Percentiles rank a stretch among this genome's conserved stretches.
Conservation (phyloP, 139 green algal species). For the Astrephomene gubernaculifera region DNA sequence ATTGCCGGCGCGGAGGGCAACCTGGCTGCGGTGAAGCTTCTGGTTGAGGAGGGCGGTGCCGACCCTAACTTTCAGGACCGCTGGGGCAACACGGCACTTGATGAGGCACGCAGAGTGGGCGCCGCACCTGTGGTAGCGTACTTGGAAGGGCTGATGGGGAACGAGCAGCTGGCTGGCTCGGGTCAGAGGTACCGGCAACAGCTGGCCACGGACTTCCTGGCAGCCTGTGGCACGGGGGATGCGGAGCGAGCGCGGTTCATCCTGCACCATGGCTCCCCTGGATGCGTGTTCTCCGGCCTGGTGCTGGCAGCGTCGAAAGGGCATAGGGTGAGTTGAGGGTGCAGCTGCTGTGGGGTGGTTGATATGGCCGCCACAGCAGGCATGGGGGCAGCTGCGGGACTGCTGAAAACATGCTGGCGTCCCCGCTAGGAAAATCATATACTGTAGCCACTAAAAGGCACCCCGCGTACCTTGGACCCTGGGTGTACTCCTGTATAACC, state of each 20-base stretch:
- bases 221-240: constrained; percentile 13
- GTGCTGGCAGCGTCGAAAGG: constrained; percentile 14
- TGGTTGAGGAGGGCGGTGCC: constrained; percentile 54
- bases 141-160: constrained; percentile 36
- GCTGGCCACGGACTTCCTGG: not conserved
- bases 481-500: too few species aligned
- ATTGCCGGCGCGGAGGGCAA: constrained; percentile 73
- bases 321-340: not conserved
- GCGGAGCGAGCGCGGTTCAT: not conserved
- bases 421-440: too few species aligned
- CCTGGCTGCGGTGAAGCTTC: constrained; percentile 52
- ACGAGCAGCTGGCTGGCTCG: not conserved
- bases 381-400: too few species aligned
- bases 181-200: not conserved
- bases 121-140: constrained; percentile 48
- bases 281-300: constrained; percentile 17
- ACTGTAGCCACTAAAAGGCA: too few species aligned
- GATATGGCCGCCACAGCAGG: too few species aligned
- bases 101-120: constrained; percentile 64
- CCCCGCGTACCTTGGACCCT: too few species aligned
- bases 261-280: not conserved
- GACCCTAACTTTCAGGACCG: constrained; percentile 40
- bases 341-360: too few species aligned
- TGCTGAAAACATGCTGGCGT: too few species aligned
- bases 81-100: constrained; percentile 63